Conservation (phyloP, 768 basidiomycete species). For the Agaricus sinodeliciosus region DNA sequence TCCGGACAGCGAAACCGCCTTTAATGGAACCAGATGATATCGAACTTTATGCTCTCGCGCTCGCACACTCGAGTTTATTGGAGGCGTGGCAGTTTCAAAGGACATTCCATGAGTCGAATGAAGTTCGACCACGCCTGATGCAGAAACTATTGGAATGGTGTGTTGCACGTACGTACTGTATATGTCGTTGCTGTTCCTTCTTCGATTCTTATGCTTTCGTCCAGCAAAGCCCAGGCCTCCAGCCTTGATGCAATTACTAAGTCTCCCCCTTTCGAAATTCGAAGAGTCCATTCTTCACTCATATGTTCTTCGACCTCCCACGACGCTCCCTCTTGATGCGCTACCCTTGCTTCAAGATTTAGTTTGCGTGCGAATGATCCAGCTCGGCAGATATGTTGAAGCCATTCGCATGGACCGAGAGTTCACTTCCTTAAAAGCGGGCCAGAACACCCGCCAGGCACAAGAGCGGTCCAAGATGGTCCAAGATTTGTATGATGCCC, state of each 20-base stretch:
- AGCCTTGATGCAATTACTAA: conserved; percentile 55
- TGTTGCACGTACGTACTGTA: conserved; percentile 50
- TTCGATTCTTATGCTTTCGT: background rate
- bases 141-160: conserved; percentile 61
- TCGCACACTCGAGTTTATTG: conserved; percentile 55
- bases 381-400: conserved; percentile 61
- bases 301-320: conserved; percentile 53
- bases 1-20: conserved; percentile 69
- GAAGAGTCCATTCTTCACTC: conserved; percentile 55
- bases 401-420: conserved; percentile 72
- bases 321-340: conserved; percentile 37
- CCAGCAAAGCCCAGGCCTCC: conserved; percentile 52
- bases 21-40: conserved; percentile 66
- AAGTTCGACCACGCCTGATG: conserved; percentile 48
- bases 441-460: conserved; percentile 30
- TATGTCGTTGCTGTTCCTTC: background rate
- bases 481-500: conserved; percentile 55
- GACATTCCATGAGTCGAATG: conserved; percentile 54
- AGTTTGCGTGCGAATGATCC: conserved; percentile 71
- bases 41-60: conserved; percentile 60
- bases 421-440: conserved; percentile 40
- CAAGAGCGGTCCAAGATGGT: conserved; percentile 64
- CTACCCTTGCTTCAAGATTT: conserved; percentile 66
- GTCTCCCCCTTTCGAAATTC: conserved; percentile 56
- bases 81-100: conserved; percentile 77